A percentile compares a stretch with the other conserved stretches of the same genome.
These are phyloP conservation scores for Irpex sp. DNA, from an alignment of 1,284 basidiomycete species.

Conservation along the genomic window DNA sequence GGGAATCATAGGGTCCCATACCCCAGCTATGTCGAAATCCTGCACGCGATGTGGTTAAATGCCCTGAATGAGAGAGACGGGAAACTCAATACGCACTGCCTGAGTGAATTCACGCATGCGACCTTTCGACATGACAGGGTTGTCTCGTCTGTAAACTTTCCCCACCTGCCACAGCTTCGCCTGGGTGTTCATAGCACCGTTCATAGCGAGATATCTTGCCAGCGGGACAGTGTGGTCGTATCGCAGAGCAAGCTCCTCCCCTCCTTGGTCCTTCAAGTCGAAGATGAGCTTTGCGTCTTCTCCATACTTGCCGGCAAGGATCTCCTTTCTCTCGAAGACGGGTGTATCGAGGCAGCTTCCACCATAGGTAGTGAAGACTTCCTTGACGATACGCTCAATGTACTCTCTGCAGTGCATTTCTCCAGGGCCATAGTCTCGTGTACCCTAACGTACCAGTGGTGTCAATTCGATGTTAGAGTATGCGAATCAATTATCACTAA, in stretches of 20 bases:
- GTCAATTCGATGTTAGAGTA: no score
- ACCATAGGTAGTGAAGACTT: conserved; percentile 87
- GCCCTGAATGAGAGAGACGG: neutral
- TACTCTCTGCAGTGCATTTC: conserved; percentile 92
- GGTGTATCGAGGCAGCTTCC: conserved; percentile 95
- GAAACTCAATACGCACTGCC: conserved; percentile 58
- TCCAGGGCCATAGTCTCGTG: conserved; percentile 92
- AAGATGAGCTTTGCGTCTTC: conserved; percentile 99
- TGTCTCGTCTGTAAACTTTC: conserved; percentile 96
- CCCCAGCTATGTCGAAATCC: conserved; percentile 97
- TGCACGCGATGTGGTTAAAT: conserved; percentile 22
- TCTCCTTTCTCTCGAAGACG: conserved; percentile 96
- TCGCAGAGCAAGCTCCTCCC: conserved; percentile 90
- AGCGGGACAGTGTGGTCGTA: conserved; percentile 99
- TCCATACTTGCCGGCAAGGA: conserved; percentile 94
- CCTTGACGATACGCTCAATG: conserved; percentile 88
- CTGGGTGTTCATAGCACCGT: conserved; percentile 67
- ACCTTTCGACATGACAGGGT: conserved; percentile 97
- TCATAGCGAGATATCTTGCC: conserved; percentile 95
- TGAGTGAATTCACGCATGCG: conserved; percentile 99
- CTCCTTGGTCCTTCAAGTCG: conserved; percentile 98
- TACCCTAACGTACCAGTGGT: conserved; percentile 58
- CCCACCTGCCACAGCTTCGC: conserved; percentile 95
- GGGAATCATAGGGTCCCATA: conserved; percentile 95
- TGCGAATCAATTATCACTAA: conserved; percentile 28